Percentiles rank a stretch among this genome's conserved stretches.
phyloP scores from a whole-genome alignment of 345 rosid genomes.

The Lumnitzera racemosa region DNA sequence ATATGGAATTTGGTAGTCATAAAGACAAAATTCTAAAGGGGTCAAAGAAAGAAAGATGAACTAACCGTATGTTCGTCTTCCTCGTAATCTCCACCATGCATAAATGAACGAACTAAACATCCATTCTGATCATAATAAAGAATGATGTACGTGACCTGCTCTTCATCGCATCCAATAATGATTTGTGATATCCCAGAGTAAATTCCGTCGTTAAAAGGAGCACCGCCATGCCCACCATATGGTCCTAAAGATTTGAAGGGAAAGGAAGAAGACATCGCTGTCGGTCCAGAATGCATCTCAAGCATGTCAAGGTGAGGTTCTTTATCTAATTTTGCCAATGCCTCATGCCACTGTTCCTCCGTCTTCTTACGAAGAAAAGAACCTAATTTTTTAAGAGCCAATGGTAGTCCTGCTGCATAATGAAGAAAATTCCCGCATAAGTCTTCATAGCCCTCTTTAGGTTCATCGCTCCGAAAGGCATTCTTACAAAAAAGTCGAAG shows the following conservation, averaged over 20 bases:
- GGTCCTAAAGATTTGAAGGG: neutral
- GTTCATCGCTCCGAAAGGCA: neutral
- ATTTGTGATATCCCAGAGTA: neutral
- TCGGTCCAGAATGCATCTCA: neutral
- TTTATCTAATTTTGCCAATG: neutral
- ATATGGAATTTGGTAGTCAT: too few species aligned
- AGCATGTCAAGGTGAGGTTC: neutral
- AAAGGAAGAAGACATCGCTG: neutral
- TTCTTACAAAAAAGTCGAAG: neutral
- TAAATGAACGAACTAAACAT: neutral
- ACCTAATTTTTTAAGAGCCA: neutral
- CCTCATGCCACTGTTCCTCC: neutral
- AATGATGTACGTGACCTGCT: neutral
- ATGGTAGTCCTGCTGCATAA: conserved; percentile 6
- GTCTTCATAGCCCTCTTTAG: neutral
- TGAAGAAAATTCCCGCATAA: neutral
- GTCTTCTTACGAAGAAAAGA: neutral
- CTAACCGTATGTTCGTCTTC: too few species aligned
- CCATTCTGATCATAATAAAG: neutral
- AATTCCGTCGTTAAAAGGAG: neutral
- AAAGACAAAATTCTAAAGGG: too few species aligned
- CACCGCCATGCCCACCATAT: neutral
- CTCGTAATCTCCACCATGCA: neutral
- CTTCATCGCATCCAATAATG: neutral
- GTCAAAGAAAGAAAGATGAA: too few species aligned